Conservation (phyloP, 352 stramenopile species). For the Globisporangium viniferum region DNA sequence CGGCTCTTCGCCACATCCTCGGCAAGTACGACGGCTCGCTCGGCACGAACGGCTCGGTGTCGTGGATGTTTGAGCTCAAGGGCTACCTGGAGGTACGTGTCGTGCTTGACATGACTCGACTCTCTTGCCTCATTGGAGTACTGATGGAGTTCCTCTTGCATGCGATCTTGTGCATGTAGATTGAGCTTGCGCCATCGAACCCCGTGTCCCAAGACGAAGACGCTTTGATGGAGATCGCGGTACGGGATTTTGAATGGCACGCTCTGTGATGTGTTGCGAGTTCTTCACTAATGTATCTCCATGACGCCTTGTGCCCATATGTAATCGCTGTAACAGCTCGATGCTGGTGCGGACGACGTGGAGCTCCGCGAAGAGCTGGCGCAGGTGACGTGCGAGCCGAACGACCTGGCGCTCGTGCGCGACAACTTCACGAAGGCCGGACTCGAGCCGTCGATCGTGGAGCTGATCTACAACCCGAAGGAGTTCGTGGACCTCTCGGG, state of each 20-base stretch:
- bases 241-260: conserved; percentile 19
- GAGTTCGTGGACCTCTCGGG: conserved; percentile 62
- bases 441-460: conserved; percentile 61
- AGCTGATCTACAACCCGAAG: conserved; percentile 83
- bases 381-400: conserved; percentile 71
- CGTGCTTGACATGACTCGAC: no score
- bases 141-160: neutral
- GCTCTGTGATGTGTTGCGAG: neutral
- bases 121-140: neutral
- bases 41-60: conserved; percentile 73
- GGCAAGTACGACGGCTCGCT: conserved; percentile 65
- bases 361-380: conserved; percentile 58
- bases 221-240: conserved; percentile 68
- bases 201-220: conserved; percentile 48
- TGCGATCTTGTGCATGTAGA: conserved; percentile 17
- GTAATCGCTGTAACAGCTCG: conserved; percentile 31
- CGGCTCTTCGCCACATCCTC: conserved; percentile 71
- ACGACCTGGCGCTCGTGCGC: conserved; percentile 56
- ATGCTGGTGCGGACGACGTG: conserved; percentile 70
- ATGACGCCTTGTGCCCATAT: neutral
- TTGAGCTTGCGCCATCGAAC: conserved; percentile 33
- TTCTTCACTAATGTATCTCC: neutral
- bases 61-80: conserved; percentile 86
- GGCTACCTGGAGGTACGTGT: conserved; percentile 67
- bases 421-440: conserved; percentile 49